Evolutionary conservation across 768 basidiomycete species (phyloP).

Genomic region (Tephrocybe rancida): DNA sequence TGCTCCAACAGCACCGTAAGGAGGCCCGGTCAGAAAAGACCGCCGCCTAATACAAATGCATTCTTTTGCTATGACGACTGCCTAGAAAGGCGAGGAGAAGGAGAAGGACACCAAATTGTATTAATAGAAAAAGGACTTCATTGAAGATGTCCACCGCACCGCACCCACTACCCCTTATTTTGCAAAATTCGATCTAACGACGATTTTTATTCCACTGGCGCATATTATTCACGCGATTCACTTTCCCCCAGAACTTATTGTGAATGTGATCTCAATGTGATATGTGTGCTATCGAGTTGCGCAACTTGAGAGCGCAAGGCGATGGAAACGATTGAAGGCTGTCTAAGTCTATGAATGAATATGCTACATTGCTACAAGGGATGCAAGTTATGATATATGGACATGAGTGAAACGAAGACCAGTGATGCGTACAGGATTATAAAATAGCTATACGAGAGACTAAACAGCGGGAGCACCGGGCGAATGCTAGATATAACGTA

Average conservation of each 20-base stretch:
- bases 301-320: no score
- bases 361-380: constrained; percentile 1
- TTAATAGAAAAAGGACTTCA: constrained; percentile 20
- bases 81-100: neutral
- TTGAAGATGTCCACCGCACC: constrained; percentile 2
- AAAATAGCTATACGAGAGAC: neutral
- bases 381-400: neutral
- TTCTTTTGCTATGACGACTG: neutral
- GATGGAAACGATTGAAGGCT: no score
- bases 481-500: constrained; percentile 1
- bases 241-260: neutral
- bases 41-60: neutral
- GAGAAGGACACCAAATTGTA: constrained; percentile 11
- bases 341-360: neutral
- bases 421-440: neutral
- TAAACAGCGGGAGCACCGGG: neutral
- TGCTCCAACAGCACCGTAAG: constrained; percentile 76
- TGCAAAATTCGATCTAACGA: constrained; percentile 6
- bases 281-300: no score
- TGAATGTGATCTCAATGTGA: no score
- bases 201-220: neutral
- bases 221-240: neutral
- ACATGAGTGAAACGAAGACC: neutral
- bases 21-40: constrained; percentile 13
- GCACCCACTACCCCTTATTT: neutral